These are phyloP conservation scores for Prunus yedoensis DNA, from an alignment of 331 rosid genomes.

Conservation along the genomic window DNA sequence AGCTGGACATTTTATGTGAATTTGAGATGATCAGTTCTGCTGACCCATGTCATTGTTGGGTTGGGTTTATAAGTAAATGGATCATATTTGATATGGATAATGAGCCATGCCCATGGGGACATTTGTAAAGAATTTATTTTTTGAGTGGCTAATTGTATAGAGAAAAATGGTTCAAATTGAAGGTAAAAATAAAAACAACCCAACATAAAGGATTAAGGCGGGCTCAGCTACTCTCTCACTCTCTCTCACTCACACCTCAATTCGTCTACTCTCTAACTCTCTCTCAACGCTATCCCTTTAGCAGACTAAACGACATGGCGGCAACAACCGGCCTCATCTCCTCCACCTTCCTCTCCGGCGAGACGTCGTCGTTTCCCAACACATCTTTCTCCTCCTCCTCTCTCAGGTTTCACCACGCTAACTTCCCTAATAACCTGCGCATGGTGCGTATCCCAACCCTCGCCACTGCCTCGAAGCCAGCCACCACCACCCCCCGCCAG, in stretches of 20 bases:
- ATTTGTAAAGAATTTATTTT: no score
- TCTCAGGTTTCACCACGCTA: constrained; percentile 20
- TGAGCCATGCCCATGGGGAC: no score
- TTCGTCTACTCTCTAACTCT: neutral
- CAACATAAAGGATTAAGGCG: constrained; percentile 3
- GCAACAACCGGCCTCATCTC: constrained; percentile 43
- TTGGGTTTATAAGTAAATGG: no score
- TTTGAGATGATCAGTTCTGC: no score
- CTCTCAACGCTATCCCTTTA: constrained; percentile 27
- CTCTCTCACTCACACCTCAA: neutral
- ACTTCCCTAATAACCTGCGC: constrained; percentile 35
- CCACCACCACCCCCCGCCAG: constrained; percentile 32
- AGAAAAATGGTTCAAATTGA: no score
- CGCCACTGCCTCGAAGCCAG: constrained; percentile 57
- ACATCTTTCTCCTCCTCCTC: constrained; percentile 10
- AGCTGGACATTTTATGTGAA: no score
- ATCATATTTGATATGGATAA: no score
- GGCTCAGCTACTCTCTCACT: neutral
- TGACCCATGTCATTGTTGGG: no score
- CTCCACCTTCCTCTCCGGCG: constrained; percentile 52
- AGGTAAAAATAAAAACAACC: no score
- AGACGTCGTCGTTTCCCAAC: constrained; percentile 25
- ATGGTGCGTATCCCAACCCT: constrained; percentile 36
- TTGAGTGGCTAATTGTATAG: neutral
- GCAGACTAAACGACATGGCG: constrained; percentile 42